Evolutionary conservation across 495 filamentous ascomycete genomes (phyloP).

Genomic region (Xylaria intraflava): DNA sequence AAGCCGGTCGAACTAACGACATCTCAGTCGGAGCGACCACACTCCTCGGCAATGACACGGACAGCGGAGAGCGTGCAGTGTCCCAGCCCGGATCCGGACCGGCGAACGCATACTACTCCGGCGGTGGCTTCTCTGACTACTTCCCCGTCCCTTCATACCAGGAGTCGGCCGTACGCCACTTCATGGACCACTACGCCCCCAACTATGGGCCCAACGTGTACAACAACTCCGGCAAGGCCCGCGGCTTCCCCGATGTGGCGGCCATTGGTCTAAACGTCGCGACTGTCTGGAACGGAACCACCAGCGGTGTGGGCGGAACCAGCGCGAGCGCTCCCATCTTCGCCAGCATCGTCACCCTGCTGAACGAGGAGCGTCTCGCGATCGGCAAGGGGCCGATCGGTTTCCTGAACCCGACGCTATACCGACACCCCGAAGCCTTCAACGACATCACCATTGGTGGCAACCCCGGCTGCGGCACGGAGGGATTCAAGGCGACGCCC

Average conservation of each 20-base stretch:
- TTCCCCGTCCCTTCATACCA: conserved; percentile 60
- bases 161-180: conserved; percentile 47
- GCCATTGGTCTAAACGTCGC: conserved; percentile 53
- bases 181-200: conserved; percentile 46
- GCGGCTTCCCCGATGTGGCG: conserved; percentile 56
- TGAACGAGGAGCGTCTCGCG: conserved; percentile 55
- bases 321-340: conserved; percentile 34
- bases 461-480: conserved; percentile 49
- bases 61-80: conserved; percentile 30
- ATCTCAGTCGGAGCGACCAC: conserved; percentile 11
- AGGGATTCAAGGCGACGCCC: conserved; percentile 36
- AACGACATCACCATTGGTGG: conserved; percentile 55
- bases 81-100: conserved; percentile 32
- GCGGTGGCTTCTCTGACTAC: conserved; percentile 63
- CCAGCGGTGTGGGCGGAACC: conserved; percentile 42
- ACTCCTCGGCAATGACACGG: conserved; percentile 24
- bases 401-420: conserved; percentile 58
- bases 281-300: conserved; percentile 38
- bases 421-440: conserved; percentile 52
- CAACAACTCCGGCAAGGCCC: conserved; percentile 35
- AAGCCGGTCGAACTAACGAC: conserved; percentile 38
- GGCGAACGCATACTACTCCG: conserved; percentile 50
- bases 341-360: conserved; percentile 46
- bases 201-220: conserved; percentile 43
- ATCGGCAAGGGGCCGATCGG: conserved; percentile 50